Percentiles rank a stretch among this genome's conserved stretches.
Conservation (phyloP, 345 rosid genomes). For the Gossypium thurberi region DNA sequence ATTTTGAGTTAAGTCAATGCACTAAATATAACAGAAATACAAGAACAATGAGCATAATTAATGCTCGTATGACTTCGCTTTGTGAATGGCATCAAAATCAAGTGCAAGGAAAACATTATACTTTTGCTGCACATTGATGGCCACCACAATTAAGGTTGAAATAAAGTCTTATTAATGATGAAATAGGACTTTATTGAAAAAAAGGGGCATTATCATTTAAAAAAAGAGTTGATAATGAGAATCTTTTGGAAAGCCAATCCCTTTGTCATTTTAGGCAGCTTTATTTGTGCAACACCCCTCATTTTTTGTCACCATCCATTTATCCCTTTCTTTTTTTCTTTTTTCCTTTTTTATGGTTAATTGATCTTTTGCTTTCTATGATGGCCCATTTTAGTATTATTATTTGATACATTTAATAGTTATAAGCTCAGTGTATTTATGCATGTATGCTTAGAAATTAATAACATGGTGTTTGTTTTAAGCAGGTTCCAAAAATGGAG, state of each 20-base stretch:
- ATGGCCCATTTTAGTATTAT: not conserved
- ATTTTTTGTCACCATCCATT: not conserved
- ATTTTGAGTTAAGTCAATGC: too few species aligned
- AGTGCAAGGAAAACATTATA: not conserved
- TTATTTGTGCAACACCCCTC: not conserved
- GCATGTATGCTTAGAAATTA: too few species aligned
- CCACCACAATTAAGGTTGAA: not conserved
- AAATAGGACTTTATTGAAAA: not conserved
- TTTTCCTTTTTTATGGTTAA: not conserved
- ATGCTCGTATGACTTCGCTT: too few species aligned
- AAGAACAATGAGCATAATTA: too few species aligned
- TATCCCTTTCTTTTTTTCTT: not conserved
- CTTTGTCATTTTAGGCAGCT: not conserved
- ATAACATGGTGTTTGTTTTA: too few species aligned
- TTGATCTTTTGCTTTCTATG: not conserved
- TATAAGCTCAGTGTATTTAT: too few species aligned
- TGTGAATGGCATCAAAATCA: too few species aligned
- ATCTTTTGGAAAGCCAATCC: not conserved
- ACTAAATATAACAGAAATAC: too few species aligned
- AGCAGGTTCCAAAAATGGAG: too few species aligned
- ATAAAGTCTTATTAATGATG: not conserved
- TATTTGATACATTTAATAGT: too few species aligned
- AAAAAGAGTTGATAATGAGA: not conserved
- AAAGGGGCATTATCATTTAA: not conserved
- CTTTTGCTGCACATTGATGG: not conserved